These are phyloP conservation scores for Suhomyces kunorum DNA, from an alignment of 1,139 yeast genomes.

Conservation along the genomic window DNA sequence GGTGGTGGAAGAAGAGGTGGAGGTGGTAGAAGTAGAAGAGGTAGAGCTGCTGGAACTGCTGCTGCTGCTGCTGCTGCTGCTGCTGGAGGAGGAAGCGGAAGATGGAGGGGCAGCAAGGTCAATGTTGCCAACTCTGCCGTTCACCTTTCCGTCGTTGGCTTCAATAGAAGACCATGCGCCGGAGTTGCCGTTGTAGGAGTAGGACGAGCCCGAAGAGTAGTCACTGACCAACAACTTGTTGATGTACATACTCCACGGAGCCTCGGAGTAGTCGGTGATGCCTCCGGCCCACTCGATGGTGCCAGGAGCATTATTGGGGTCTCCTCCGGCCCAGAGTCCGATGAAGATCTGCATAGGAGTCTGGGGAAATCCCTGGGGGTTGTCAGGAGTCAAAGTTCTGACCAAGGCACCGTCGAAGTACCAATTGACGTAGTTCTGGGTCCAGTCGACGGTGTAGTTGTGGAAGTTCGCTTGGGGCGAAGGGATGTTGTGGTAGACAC, in stretches of 20 bases:
- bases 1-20: slow-evolving; percentile 7
- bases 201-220: slow-evolving; percentile 38
- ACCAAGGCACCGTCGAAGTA: slow-evolving; percentile 44
- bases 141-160: slow-evolving; percentile 62
- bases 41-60: no score
- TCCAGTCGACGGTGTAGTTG: slow-evolving; percentile 41
- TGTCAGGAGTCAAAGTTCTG: slow-evolving; percentile 39
- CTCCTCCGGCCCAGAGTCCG: slow-evolving; percentile 48
- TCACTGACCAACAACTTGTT: slow-evolving; percentile 33
- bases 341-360: slow-evolving; percentile 49
- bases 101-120: slow-evolving; percentile 4
- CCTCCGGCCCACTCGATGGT: slow-evolving; percentile 45
- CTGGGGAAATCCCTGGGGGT: slow-evolving; percentile 51
- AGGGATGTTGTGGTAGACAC: slow-evolving; percentile 57
- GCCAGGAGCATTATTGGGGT: slow-evolving; percentile 47
- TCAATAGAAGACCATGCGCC: slow-evolving; percentile 71
- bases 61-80: no score
- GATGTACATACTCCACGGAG: slow-evolving; percentile 41
- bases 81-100: slow-evolving; percentile 8
- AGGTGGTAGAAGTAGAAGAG: slow-evolving; percentile 6
- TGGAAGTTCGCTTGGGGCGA: slow-evolving; percentile 53
- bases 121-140: slow-evolving; percentile 56
- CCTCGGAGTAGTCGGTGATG: slow-evolving; percentile 32
- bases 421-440: slow-evolving; percentile 38
- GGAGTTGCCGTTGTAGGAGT: slow-evolving; percentile 52